Percentiles rank a stretch among this genome's conserved stretches.
Evolutionary conservation across 805 yeast genomes (phyloP).

Genomic region (Yamadazyma philogaea): DNA sequence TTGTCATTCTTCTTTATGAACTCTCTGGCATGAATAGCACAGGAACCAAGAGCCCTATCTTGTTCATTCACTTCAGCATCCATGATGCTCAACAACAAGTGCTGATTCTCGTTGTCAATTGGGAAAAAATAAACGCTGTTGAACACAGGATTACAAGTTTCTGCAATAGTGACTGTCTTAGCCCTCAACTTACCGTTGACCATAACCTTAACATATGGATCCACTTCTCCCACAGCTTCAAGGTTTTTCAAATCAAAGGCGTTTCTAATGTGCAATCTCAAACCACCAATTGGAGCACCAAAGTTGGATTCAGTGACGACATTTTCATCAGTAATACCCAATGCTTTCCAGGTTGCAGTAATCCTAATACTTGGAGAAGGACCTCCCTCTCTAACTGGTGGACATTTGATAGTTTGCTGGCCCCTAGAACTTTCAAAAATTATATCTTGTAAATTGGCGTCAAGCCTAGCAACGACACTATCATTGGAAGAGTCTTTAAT

Average conservation of each 20-base stretch:
- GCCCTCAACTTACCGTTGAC: conserved; percentile 57
- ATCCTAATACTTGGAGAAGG: conserved; percentile 43
- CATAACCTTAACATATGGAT: conserved; percentile 65
- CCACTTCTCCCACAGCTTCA: conserved; percentile 69
- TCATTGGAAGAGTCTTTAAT: conserved; percentile 61
- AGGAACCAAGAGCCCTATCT: conserved; percentile 63
- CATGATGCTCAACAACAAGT: conserved; percentile 53
- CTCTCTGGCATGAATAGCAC: conserved; percentile 48
- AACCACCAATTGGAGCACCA: conserved; percentile 64
- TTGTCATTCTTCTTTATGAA: conserved; percentile 46
- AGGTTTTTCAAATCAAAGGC: conserved; percentile 53
- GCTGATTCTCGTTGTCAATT: conserved; percentile 57
- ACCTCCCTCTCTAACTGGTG: conserved; percentile 45
- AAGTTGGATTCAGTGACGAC: conserved; percentile 43
- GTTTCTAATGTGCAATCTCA: conserved; percentile 55
- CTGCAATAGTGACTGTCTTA: conserved; percentile 52
- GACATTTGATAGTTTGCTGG: conserved; percentile 46
- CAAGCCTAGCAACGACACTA: conserved; percentile 51
- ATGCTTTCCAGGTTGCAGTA: conserved; percentile 67
- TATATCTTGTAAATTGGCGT: conserved; percentile 52
- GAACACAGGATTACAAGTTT: conserved; percentile 55
- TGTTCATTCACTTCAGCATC: conserved; percentile 64
- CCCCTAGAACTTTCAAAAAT: conserved; percentile 49
- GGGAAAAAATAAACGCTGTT: conserved; percentile 61
- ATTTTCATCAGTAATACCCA: conserved; percentile 50